Base-by-base conservation (phyloP, 306 rosid species). In the Quercus rubra region DNA sequence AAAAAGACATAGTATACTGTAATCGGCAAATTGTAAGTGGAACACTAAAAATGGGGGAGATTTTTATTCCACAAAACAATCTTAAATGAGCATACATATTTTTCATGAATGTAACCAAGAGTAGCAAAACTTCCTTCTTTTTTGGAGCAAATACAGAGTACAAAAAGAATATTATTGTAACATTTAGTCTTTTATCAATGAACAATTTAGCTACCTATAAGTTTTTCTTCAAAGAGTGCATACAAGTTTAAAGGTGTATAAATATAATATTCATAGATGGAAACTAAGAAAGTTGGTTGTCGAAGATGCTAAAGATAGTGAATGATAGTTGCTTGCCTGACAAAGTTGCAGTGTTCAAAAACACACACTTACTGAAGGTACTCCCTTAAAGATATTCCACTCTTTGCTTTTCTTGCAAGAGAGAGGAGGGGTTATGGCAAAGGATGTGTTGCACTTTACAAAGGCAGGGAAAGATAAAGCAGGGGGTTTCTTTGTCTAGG, bases 301-400 rank as follows among this genome's bases (percentile, higher is more conserved):
- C 17, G n/a, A 77, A 64, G 25, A 56, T 35, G 33, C 43, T 77
- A 59, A 51, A 10, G 41, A 52, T 38, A 59, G 68, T 9, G 54
- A 79, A 84, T 78, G 73, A 84, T 72, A 71, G 33, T 80, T 82
- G 43, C 82, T 55, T 76, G 71, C 81, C 73, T 30, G 33, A 59
- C 30, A 46, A 57, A 59, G 35, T 79, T 79, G 64, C 64, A 79
- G 77, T 43, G 43, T 38, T 31, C 2, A 72, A 46, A 19, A 43
- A 21, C 17, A 33, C 51, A 35, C 46, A 41, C 46, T 8, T 7
- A 38, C 4, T 19, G 72, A 8, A 35, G 51, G 72, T 35, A n/a
- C 25, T 33, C 52, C 25, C 51, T 18, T 67, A 3, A 3, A 19
- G 52, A 67, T 12, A 20, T 28, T 78, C 41, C 55, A n/a, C 38